These are phyloP conservation scores for Acacia crassicarpa DNA, from an alignment of 306 rosid species.

Conservation along the genomic window DNA sequence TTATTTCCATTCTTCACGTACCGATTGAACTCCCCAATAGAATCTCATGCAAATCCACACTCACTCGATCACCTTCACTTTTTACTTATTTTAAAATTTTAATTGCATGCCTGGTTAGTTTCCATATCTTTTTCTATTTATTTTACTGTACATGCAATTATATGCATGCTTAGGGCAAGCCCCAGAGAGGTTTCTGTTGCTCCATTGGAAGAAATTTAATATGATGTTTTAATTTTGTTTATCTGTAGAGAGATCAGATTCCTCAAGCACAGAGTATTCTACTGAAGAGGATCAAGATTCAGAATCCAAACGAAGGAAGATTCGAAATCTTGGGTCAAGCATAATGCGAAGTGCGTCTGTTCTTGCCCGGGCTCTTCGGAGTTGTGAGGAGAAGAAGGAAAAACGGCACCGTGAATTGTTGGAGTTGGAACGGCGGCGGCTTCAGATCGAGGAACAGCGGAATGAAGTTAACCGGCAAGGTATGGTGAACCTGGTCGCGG, in stretches of 20 bases:
- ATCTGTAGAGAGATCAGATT: slow-evolving; percentile 43
- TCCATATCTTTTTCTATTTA: background rate
- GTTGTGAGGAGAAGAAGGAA: slow-evolving; percentile 59
- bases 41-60: slow-evolving; percentile 41
- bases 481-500: slow-evolving; percentile 47
- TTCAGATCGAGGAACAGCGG: slow-evolving; percentile 52
- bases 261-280: slow-evolving; percentile 42
- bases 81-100: background rate
- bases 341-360: slow-evolving; percentile 53
- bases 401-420: slow-evolving; percentile 54
- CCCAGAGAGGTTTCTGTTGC: background rate
- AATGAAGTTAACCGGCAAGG: slow-evolving; percentile 58
- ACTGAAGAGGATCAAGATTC: slow-evolving; percentile 38
- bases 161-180: background rate
- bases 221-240: background rate
- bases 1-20: slow-evolving; percentile 28
- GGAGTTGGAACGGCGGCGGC: slow-evolving; percentile 43
- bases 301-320: slow-evolving; percentile 50
- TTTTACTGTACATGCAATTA: background rate
- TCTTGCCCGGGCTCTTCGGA: slow-evolving; percentile 44
- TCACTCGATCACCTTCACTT: slow-evolving; percentile 23
- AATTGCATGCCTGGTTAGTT: background rate
- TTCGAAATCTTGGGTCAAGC: slow-evolving; percentile 53
- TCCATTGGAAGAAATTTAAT: background rate
- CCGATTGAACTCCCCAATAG: slow-evolving; percentile 26